These are phyloP conservation scores for Hymenoscyphus infarciens DNA, from an alignment of 2,329 filamentous ascomycete species.

Conservation along the genomic window DNA sequence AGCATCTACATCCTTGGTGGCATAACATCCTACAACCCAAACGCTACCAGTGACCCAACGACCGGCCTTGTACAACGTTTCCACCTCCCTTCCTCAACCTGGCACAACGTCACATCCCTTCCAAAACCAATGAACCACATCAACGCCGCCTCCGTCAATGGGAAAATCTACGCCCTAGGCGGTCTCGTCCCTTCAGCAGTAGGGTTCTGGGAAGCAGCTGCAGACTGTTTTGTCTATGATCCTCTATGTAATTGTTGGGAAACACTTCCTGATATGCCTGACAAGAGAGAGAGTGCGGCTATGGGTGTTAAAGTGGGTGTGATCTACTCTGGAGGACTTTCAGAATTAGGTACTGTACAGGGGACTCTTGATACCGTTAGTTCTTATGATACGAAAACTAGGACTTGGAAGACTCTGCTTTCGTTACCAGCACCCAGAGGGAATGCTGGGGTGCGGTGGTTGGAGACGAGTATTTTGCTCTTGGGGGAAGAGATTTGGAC, in stretches of 20 bases:
- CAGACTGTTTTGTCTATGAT: background rate
- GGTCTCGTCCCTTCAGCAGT: slow-evolving; percentile 5
- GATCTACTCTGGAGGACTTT: slow-evolving; percentile 40
- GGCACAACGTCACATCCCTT: slow-evolving; percentile 1
- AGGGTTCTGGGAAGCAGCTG: background rate
- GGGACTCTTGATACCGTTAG: slow-evolving; percentile 5
- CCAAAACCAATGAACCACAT: slow-evolving; percentile 12
- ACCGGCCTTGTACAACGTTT: slow-evolving; percentile 4
- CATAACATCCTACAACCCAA: background rate
- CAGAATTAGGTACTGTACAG: slow-evolving; percentile 8
- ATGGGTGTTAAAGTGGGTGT: background rate
- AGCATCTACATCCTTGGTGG: slow-evolving; percentile 12
- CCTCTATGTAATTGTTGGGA: background rate
- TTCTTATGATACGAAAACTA: slow-evolving; percentile 33
- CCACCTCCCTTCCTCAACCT: slow-evolving; percentile 3
- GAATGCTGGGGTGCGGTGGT: slow-evolving; percentile 37
- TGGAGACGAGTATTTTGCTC: slow-evolving; percentile 36
- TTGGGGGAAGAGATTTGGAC: slow-evolving; percentile 22
- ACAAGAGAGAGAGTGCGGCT: background rate
- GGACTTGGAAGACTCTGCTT: slow-evolving; percentile 33
- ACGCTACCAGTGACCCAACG: slow-evolving; percentile 4
- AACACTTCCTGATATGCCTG: background rate
- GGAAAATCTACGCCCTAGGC: slow-evolving; percentile 11
- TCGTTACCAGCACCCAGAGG: slow-evolving; percentile 37
- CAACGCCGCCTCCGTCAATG: slow-evolving; percentile 10